Evolutionary conservation across 306 rosid genomes (phyloP).

Genomic region (Rosa lucieae): DNA sequence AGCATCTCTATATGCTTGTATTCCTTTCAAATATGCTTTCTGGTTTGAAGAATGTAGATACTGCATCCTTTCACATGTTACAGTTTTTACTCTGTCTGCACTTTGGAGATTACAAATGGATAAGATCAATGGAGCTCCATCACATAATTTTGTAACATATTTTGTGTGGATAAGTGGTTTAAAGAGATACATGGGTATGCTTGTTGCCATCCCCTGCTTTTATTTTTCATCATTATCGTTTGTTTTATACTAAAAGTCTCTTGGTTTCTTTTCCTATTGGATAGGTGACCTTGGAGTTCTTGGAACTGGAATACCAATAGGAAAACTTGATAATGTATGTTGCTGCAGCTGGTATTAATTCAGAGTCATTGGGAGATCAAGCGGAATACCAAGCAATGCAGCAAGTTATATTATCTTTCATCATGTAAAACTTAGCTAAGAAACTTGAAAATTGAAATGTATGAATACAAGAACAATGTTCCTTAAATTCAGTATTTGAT

Average conservation of each 20-base stretch:
- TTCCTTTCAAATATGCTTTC: background rate
- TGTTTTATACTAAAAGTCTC: background rate
- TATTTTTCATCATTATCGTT: background rate
- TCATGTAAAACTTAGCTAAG: no score
- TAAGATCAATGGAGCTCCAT: background rate
- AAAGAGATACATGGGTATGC: conserved; percentile 93
- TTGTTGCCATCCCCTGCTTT: conserved; percentile 12
- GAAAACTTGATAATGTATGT: no score
- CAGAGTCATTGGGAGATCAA: no score
- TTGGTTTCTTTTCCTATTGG: background rate
- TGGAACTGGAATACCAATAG: no score
- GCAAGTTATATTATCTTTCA: no score
- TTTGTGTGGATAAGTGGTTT: conserved; percentile 85
- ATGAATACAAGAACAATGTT: no score
- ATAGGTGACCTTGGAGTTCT: no score
- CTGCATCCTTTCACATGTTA: background rate
- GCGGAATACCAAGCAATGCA: no score
- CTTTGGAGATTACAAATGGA: background rate
- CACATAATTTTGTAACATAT: background rate
- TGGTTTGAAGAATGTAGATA: background rate
- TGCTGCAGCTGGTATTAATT: no score
- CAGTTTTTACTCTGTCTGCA: background rate
- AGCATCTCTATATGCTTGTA: background rate
- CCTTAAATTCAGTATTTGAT: no score
- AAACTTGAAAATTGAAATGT: no score